Conservation (phyloP, 1,284 basidiomycete species). For the Laetiporus sulphureus region DNA sequence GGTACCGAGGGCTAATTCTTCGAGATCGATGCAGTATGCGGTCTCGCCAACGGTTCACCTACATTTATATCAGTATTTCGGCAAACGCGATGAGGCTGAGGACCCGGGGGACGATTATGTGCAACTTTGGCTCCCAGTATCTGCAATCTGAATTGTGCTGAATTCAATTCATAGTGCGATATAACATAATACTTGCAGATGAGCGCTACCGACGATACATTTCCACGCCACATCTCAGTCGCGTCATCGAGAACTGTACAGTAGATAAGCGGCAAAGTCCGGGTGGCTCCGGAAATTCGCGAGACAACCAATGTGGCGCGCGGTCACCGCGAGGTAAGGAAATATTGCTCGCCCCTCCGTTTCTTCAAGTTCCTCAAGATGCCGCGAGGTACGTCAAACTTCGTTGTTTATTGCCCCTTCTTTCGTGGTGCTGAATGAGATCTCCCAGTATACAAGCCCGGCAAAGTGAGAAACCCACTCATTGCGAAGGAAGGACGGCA, state of each 20-base stretch:
- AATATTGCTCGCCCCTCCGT: constrained; percentile 17
- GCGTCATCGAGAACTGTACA: constrained; percentile 21
- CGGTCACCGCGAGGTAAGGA: constrained; percentile 17
- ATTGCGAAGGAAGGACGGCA: too few relatives aligned
- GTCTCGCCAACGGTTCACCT: too few relatives aligned
- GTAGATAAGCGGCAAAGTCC: constrained; percentile 19
- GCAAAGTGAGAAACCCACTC: constrained; percentile 86
- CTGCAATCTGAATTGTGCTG: too few relatives aligned
- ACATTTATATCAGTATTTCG: too few relatives aligned
- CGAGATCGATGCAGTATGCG: too few relatives aligned
- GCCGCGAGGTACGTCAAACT: constrained; percentile 49
- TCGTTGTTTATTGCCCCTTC: not conserved
- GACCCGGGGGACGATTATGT: too few relatives aligned
- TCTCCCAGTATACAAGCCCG: constrained; percentile 86
- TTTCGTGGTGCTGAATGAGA: not conserved
- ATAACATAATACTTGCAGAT: too few relatives aligned
- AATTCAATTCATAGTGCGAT: too few relatives aligned
- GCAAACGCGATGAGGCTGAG: too few relatives aligned
- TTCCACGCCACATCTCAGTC: not conserved
- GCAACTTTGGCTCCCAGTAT: too few relatives aligned
- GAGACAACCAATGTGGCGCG: constrained; percentile 8
- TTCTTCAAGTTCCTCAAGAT: constrained; percentile 41
- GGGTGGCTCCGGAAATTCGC: constrained; percentile 22
- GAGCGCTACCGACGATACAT: too few relatives aligned
- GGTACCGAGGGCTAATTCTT: too few relatives aligned